Conservation (phyloP, 352 stramenopile genomes). For the Globisporangium spiculum region DNA sequence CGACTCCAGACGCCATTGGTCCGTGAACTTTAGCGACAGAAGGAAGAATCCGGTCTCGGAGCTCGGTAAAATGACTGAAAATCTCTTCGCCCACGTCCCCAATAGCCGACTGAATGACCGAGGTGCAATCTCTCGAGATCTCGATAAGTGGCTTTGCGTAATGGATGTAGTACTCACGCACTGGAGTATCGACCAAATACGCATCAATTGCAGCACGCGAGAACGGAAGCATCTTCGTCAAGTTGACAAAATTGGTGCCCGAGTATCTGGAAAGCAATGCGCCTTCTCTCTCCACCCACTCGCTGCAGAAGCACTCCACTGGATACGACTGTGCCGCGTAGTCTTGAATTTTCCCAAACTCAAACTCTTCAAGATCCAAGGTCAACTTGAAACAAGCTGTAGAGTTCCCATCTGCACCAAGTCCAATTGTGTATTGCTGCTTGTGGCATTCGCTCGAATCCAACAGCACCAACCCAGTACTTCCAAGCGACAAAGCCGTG, state of each 20-base stretch:
- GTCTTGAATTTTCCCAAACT: constrained; percentile 23
- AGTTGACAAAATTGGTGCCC: constrained; percentile 18
- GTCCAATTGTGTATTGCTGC: neutral
- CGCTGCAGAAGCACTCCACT: constrained; percentile 37
- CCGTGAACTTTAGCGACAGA: neutral
- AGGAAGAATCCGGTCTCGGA: neutral
- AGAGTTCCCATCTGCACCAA: neutral
- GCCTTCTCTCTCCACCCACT: constrained; percentile 42
- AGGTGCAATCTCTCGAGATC: constrained; percentile 22
- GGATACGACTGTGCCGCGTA: constrained; percentile 31
- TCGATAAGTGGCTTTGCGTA: constrained; percentile 43
- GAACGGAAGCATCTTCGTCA: constrained; percentile 40
- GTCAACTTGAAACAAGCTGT: constrained; percentile 25
- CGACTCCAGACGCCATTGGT: neutral
- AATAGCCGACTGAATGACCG: constrained; percentile 29
- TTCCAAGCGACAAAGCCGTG: constrained; percentile 7
- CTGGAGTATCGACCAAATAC: constrained; percentile 12
- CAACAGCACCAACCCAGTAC: constrained; percentile 32
- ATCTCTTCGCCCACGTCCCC: constrained; percentile 13
- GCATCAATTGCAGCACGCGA: constrained; percentile 17
- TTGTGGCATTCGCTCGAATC: constrained; percentile 32
- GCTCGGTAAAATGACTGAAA: neutral
- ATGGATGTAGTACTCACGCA: constrained; percentile 27
- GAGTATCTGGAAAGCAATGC: constrained; percentile 26
- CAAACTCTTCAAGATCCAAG: constrained; percentile 34